Evolutionary conservation across 352 stramenopile genomes (phyloP).

Genomic region (Hyaloperonospora arabidopsidis): DNA sequence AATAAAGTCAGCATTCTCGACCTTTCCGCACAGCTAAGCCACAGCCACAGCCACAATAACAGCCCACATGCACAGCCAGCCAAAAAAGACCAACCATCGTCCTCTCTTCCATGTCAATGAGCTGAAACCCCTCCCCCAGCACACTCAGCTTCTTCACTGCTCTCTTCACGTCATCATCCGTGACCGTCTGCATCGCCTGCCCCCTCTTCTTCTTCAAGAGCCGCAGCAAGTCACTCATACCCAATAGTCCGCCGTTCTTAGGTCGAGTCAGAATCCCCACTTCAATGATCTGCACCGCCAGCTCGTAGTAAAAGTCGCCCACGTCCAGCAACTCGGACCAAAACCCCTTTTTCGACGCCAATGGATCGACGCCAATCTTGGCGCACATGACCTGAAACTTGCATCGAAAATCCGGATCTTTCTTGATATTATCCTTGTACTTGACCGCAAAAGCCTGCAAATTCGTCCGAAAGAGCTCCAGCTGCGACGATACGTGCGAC

Average conservation of each 20-base stretch:
- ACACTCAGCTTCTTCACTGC: conserved; percentile 93
- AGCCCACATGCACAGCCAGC: too few relatives aligned
- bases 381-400: conserved; percentile 95
- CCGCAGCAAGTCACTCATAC: conserved; percentile 70
- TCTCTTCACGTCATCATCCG: conserved; percentile 90
- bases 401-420: conserved; percentile 90
- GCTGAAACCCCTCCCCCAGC: conserved; percentile 90
- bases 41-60: background rate
- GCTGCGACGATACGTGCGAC: conserved; percentile 69
- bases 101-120: conserved; percentile 87
- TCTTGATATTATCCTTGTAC: conserved; percentile 93
- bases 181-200: conserved; percentile 64
- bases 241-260: conserved; percentile 79
- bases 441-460: conserved; percentile 90
- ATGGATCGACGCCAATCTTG: conserved; percentile 94
- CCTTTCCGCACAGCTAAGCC: background rate
- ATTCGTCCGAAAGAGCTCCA: conserved; percentile 88
- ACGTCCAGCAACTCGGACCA: conserved; percentile 96
- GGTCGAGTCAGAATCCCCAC: conserved; percentile 91
- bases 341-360: conserved; percentile 96
- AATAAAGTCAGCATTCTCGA: background rate
- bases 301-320: conserved; percentile 99
- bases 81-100: conserved; percentile 54
- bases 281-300: conserved; percentile 98
- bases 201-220: conserved; percentile 66